Evolutionary conservation across 2,329 filamentous ascomycete genomes (phyloP).

Genomic region (Fusarium sp.): DNA sequence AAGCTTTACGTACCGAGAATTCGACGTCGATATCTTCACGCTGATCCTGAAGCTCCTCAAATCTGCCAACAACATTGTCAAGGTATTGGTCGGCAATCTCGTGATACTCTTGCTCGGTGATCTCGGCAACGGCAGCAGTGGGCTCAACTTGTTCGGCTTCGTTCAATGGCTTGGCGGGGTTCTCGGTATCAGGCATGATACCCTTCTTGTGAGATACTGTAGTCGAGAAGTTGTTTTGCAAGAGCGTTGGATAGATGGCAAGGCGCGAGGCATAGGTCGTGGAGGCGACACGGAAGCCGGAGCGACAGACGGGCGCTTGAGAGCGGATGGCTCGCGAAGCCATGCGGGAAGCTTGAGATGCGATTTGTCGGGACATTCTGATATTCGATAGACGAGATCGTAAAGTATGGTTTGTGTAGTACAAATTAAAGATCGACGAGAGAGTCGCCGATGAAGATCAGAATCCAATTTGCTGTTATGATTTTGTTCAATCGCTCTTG

Average conservation of each 20-base stretch:
- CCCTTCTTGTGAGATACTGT: constrained; percentile 55
- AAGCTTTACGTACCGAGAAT: constrained; percentile 74
- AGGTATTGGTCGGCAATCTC: constrained; percentile 82
- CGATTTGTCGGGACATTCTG: constrained; percentile 50
- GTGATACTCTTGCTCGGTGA: constrained; percentile 80
- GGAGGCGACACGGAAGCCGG: constrained; percentile 38
- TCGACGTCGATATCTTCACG: constrained; percentile 86
- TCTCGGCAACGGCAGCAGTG: constrained; percentile 65
- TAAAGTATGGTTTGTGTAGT: neutral
- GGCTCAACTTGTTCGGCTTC: constrained; percentile 51
- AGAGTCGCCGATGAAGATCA: neutral
- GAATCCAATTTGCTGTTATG: neutral
- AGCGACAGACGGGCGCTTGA: constrained; percentile 38
- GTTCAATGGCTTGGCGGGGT: constrained; percentile 62
- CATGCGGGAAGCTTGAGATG: constrained; percentile 55
- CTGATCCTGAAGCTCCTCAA: constrained; percentile 82
- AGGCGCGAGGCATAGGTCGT: constrained; percentile 6
- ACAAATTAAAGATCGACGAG: neutral
- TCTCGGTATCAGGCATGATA: constrained; percentile 69
- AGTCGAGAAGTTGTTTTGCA: constrained; percentile 50
- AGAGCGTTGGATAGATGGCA: constrained; percentile 21
- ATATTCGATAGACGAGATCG: constrained; percentile 3
- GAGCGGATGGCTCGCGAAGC: constrained; percentile 51
- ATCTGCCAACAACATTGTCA: constrained; percentile 63
- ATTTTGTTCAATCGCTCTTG: constrained; percentile 17